These are phyloP conservation scores for Coccomyxa subellipsoidea DNA, from an alignment of 163 green algal species.

Conservation along the genomic window DNA sequence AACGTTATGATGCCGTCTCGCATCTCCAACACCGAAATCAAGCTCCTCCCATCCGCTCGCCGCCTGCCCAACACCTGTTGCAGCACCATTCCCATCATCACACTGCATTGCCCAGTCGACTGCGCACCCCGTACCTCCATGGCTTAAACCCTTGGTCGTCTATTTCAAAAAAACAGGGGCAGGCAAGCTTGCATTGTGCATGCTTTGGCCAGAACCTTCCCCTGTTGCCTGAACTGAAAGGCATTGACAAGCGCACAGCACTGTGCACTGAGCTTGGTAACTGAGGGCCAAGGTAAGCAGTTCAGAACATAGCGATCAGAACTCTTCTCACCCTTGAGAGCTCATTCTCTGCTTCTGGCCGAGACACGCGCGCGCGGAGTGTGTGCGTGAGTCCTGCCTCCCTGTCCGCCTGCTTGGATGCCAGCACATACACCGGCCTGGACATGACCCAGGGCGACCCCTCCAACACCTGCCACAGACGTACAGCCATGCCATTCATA, in stretches of 20 bases:
- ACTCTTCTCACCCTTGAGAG: slow-evolving; percentile 49
- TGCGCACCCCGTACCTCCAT: background rate
- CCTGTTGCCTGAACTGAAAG: too few relatives aligned
- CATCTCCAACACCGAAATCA: slow-evolving; percentile 52
- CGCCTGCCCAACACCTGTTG: slow-evolving; percentile 33
- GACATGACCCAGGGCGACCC: slow-evolving; percentile 59
- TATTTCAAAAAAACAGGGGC: background rate
- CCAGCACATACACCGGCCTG: slow-evolving; percentile 52
- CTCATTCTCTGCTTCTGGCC: slow-evolving; percentile 39
- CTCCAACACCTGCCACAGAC: slow-evolving; percentile 47
- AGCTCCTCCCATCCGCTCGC: slow-evolving; percentile 24
- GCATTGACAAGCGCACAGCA: background rate
- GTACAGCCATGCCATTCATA: too few relatives aligned
- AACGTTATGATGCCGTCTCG: slow-evolving; percentile 63
- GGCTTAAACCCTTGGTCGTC: background rate
- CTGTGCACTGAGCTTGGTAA: background rate
- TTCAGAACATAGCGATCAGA: background rate
- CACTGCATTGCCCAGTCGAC: background rate
- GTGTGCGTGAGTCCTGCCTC: slow-evolving; percentile 42
- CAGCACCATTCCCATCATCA: background rate
- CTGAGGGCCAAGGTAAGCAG: background rate
- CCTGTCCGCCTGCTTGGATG: slow-evolving; percentile 8
- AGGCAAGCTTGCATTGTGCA: background rate
- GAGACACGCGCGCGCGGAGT: slow-evolving; percentile 40
- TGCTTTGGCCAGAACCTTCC: too few relatives aligned